Evolutionary conservation across 179 eudicot genomes (phyloP).

Genomic region (Heliamphora ciliata): DNA sequence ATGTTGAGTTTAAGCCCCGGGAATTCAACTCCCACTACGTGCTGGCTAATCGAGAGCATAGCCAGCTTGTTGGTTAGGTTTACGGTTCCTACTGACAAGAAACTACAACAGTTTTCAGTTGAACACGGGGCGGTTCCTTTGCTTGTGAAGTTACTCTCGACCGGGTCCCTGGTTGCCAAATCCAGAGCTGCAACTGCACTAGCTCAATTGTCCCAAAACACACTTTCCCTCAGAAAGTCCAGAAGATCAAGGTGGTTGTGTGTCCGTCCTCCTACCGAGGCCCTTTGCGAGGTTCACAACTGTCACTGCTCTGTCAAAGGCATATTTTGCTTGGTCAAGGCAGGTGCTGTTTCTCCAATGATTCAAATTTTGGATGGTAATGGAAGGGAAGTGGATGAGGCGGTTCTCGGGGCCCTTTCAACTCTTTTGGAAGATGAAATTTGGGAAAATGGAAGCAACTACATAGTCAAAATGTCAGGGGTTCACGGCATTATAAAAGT

Average conservation of each 20-base stretch:
- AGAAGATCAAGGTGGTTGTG: constrained; percentile 52
- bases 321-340: constrained; percentile 68
- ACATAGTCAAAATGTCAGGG: constrained; percentile 37
- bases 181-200: constrained; percentile 62
- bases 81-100: constrained; percentile 62
- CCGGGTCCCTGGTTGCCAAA: constrained; percentile 45
- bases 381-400: constrained; percentile 72
- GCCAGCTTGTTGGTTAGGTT: constrained; percentile 58
- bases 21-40: constrained; percentile 24
- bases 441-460: constrained; percentile 68
- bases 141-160: constrained; percentile 51
- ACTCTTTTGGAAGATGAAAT: constrained; percentile 56
- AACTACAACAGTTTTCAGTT: constrained; percentile 50
- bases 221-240: constrained; percentile 29
- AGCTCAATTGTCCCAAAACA: constrained; percentile 60
- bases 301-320: constrained; percentile 45
- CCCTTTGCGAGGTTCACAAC: constrained; percentile 56
- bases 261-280: constrained; percentile 34
- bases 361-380: constrained; percentile 41
- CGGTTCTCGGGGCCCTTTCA: constrained; percentile 43
- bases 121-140: constrained; percentile 52
- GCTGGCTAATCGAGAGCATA: constrained; percentile 44
- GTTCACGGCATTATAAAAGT: constrained; percentile 45
- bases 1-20: constrained; percentile 28
- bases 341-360: constrained; percentile 54